phyloP scores from a whole-genome alignment of 176 grass and related monocot genomes.

The Avena eriantha region DNA sequence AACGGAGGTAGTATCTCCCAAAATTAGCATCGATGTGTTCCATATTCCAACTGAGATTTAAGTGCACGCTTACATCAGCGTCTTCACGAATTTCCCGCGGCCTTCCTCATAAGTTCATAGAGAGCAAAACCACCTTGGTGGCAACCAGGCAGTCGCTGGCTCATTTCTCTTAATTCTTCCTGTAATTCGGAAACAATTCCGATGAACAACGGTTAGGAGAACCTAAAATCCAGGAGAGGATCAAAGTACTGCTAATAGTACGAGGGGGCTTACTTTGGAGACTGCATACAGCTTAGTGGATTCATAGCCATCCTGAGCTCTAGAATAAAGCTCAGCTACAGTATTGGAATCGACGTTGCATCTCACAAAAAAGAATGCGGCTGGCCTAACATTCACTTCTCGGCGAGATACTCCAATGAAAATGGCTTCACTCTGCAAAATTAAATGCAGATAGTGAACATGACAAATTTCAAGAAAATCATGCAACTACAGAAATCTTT shows the following conservation, averaged over 20 bases:
- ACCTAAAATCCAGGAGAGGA: background rate
- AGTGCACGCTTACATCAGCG: background rate
- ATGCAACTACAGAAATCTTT: slow-evolving; percentile 2
- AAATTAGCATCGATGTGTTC: background rate
- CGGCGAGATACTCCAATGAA: slow-evolving; percentile 87
- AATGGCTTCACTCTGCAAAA: slow-evolving; percentile 68
- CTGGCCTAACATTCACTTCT: slow-evolving; percentile 86
- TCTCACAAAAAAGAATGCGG: slow-evolving; percentile 88
- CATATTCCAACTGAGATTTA: background rate
- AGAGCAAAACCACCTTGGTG: slow-evolving; percentile 81
- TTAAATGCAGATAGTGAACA: background rate
- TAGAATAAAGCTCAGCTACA: slow-evolving; percentile 62
- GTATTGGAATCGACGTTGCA: slow-evolving; percentile 61
- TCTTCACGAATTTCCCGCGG: background rate
- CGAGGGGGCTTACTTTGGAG: slow-evolving; percentile 51
- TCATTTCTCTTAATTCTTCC: slow-evolving; percentile 70
- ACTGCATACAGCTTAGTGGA: slow-evolving; percentile 79
- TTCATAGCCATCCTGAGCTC: slow-evolving; percentile 95
- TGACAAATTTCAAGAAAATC: background rate
- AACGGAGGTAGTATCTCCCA: too few relatives aligned
- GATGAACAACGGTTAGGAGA: background rate
- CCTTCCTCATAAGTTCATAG: slow-evolving; percentile 61
- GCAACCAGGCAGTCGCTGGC: slow-evolving; percentile 73
- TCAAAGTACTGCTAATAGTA: slow-evolving; percentile 1
- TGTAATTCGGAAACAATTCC: slow-evolving; percentile 41